phyloP scores from a whole-genome alignment of 2,329 filamentous ascomycete genomes.

The Aureobasidium lini region DNA sequence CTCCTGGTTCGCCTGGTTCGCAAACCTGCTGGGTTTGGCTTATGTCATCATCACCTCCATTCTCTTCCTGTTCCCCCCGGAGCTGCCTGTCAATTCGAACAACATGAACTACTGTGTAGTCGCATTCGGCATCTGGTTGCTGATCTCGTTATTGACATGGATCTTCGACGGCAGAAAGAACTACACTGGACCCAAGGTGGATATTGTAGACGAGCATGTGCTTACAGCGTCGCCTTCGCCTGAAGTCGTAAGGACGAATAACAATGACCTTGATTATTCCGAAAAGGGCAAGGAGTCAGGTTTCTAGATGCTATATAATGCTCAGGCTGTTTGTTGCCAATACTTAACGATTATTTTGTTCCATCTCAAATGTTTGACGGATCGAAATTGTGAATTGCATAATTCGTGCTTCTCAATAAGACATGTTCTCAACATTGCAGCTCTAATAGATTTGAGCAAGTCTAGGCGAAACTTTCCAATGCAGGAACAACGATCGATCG shows the following conservation, averaged over 20 bases:
- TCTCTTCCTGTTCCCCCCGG: constrained; percentile 67
- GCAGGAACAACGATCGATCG: not conserved
- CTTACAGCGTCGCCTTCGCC: constrained; percentile 1
- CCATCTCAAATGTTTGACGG: no score
- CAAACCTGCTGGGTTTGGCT: constrained; percentile 52
- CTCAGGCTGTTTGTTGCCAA: not conserved
- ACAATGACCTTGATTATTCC: not conserved
- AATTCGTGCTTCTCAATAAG: not conserved
- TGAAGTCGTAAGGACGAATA: not conserved
- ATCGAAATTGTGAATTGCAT: not conserved
- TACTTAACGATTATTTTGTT: not conserved
- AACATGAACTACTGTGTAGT: constrained; percentile 63
- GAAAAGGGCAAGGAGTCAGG: not conserved
- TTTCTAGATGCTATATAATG: not conserved
- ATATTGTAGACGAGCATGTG: constrained; percentile 23
- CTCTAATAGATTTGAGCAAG: not conserved
- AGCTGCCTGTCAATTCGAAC: constrained; percentile 52
- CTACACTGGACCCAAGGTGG: constrained; percentile 43
- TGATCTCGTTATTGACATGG: constrained; percentile 53
- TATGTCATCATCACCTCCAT: constrained; percentile 66
- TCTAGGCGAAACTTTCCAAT: not conserved
- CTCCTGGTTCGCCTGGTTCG: constrained; percentile 49
- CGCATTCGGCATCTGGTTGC: constrained; percentile 50
- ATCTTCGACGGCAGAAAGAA: constrained; percentile 55
- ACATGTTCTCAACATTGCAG: not conserved